These are phyloP conservation scores for Blastocrithidia nonstop DNA, from an alignment of 208 protist species.

Conservation along the genomic window DNA sequence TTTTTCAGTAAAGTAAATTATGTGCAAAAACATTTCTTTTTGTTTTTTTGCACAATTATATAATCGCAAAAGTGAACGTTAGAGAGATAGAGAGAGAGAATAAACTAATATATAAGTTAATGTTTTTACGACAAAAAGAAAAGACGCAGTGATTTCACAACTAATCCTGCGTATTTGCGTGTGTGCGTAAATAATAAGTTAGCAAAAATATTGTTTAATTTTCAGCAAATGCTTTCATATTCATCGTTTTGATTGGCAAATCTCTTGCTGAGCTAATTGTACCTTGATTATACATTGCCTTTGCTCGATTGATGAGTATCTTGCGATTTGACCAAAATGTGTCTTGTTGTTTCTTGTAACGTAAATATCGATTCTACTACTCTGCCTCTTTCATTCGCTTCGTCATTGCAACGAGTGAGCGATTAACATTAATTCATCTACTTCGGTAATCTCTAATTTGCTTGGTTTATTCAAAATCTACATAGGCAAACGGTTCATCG, in stretches of 20 bases:
- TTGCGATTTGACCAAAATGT: slow-evolving; percentile 84
- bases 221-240: slow-evolving; percentile 77
- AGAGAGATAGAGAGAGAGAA: too few species aligned
- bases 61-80: too few species aligned
- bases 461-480: slow-evolving; percentile 85
- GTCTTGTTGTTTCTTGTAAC: slow-evolving; percentile 74
- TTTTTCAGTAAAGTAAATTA: too few species aligned
- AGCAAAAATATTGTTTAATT: neutral
- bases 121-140: too few species aligned
- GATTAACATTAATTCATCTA: slow-evolving; percentile 86
- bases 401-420: slow-evolving; percentile 80
- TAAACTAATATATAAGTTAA: too few species aligned
- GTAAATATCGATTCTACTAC: slow-evolving; percentile 78
- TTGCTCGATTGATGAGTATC: slow-evolving; percentile 80
- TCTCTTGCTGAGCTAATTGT: slow-evolving; percentile 54
- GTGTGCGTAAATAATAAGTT: neutral
- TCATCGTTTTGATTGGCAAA: slow-evolving; percentile 71
- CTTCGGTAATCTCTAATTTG: slow-evolving; percentile 75
- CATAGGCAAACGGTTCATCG: slow-evolving; percentile 81
- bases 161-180: neutral
- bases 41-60: too few species aligned
- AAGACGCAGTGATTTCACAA: too few species aligned
- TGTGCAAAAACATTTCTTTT: too few species aligned
- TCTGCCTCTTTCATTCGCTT: slow-evolving; percentile 75
- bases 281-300: slow-evolving; percentile 82